Evolutionary conservation across 495 filamentous ascomycete species (phyloP), one percentile per base, ranked within the genome.

Genomic region (Podospora comata): DNA sequence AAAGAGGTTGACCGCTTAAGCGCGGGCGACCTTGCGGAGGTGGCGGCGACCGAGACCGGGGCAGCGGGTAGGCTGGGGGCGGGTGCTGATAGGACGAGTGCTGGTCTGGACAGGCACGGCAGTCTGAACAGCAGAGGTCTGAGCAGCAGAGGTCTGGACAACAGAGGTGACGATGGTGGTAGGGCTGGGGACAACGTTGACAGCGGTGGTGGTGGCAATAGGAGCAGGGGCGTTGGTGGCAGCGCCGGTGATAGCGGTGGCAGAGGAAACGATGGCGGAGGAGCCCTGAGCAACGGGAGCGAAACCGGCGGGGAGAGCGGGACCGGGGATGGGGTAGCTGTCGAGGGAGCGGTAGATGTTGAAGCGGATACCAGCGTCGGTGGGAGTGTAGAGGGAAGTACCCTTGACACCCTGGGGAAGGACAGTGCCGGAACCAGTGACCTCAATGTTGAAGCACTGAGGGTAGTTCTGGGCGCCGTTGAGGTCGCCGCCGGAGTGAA

Each of bases 381-480:
- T 81, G 62, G 84, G 68, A 13, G 77, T 85, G 77, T 93, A 93
- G 11, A 91, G 84, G 26, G 78, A 74, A 2, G 85, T 88, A 63
- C 87, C 90, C 18, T 83, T 73, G 26, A 84, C 82, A 60, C 90
- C 90, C 5, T 78, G 68, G 5, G 89, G 89, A 11, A 74, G 77
- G 60, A 80, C 85, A 62, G 84, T 87, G 39, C 90, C 91, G 60
- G 79, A 75, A 57, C 91, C 89, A 3, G 87, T 88, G 68, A 95
- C 80, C 70, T 89, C 82, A 60, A 94, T 76, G 84, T 92, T 93
- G 78, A 92, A 78, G 79, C 91, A 94, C 72, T 91, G 82, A 19
- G 91, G 91, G 77, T 94, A 94, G 80, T 88, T 89, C 82, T 94
- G 91, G 4, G 91, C 90, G 55, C 90, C 90, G 73, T 89, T 82